Conservation (phyloP, 2,329 filamentous ascomycete species). For the Drechslerella stenobrocha region DNA sequence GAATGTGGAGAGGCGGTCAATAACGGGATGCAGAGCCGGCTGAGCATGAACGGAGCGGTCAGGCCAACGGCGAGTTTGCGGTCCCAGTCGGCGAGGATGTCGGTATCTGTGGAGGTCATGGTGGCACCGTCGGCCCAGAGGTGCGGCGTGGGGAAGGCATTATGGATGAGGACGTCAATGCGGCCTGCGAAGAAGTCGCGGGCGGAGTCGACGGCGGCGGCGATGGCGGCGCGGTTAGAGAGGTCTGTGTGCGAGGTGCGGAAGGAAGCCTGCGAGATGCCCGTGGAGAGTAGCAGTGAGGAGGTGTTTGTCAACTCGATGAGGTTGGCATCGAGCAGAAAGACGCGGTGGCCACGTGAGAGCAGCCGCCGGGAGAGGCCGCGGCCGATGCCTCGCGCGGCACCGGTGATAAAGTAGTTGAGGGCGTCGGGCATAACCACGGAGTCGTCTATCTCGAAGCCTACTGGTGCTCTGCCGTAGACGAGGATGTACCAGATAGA, state of each 20-base stretch:
- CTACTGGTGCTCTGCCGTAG: no score
- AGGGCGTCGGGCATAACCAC: slow-evolving; percentile 2
- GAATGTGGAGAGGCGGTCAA: slow-evolving; percentile 5
- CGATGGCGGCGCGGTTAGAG: slow-evolving; percentile 8
- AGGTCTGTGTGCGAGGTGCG: slow-evolving; percentile 29
- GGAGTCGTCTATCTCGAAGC: not conserved
- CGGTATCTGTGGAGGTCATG: slow-evolving; percentile 21
- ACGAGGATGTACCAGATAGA: no score
- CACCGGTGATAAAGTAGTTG: slow-evolving; percentile 56
- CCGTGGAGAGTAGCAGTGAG: slow-evolving; percentile 6
- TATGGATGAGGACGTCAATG: slow-evolving; percentile 30
- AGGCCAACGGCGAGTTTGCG: slow-evolving; percentile 27
- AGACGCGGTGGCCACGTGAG: slow-evolving; percentile 28
- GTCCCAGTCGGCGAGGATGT: slow-evolving; percentile 41
- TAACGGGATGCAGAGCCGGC: slow-evolving; percentile 25
- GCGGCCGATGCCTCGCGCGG: slow-evolving; percentile 56
- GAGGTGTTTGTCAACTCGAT: slow-evolving; percentile 18
- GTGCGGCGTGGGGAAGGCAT: slow-evolving; percentile 34
- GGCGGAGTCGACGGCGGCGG: slow-evolving; percentile 12
- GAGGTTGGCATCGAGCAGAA: slow-evolving; percentile 25
- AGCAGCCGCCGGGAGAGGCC: slow-evolving; percentile 56
- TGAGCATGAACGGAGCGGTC: slow-evolving; percentile 23
- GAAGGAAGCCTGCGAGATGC: slow-evolving; percentile 7
- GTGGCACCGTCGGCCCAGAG: slow-evolving; percentile 14
- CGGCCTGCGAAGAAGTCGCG: slow-evolving; percentile 15